Base-by-base conservation (phyloP, 495 filamentous ascomycete species). In the Tuber aestivum region DNA sequence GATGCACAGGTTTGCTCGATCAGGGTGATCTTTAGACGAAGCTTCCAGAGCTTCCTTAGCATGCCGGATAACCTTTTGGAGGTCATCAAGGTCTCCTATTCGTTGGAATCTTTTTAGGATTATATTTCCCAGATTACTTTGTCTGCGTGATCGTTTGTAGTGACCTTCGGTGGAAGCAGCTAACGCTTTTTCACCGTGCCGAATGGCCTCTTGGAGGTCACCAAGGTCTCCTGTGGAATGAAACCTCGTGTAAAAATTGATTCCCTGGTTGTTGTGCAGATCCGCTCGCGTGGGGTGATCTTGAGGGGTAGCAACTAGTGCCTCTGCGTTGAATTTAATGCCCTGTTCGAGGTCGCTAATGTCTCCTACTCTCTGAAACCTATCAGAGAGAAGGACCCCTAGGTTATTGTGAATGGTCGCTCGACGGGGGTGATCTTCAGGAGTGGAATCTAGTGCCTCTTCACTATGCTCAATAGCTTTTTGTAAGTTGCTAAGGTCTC, bases 391-490 rank as follows among this genome's bases (percentile, higher is more conserved):
- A 18, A 38, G 61, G 21, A 20, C n/a, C 27, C 71, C 42, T 18
- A 77, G 65, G 37, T 56, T 74, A 41, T 44, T 69, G 20, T 56
- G 23, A 45, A 74, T 74, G 41, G 68, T 23, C 20, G 48, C 42
- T 12, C 40, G 50, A 0, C 4, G 18, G 3, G 72, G 48, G 7
- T 61, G 50, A 35, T 38, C 21, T 32, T 32, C 48, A 10, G 50
- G 48, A 35, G 35, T 20, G 16, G n/a, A 37, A 12, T 37, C 35
- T 7, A 73, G 12, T 0, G 72, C 50, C 18, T 40, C 50, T 18
- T 73, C 35, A 40, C 44, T 41, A 50, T 18, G 45, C 35, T 73
- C n/a, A 32, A 73, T 65, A 27, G 72, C 45, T 27, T 41, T 14
- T n/a, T 73, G 50, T 8, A 73, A 61, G 32, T 73, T 61, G 1